phyloP scores from a whole-genome alignment of 2,329 filamentous ascomycete species.

The Lecanoromycetidae sp. region DNA sequence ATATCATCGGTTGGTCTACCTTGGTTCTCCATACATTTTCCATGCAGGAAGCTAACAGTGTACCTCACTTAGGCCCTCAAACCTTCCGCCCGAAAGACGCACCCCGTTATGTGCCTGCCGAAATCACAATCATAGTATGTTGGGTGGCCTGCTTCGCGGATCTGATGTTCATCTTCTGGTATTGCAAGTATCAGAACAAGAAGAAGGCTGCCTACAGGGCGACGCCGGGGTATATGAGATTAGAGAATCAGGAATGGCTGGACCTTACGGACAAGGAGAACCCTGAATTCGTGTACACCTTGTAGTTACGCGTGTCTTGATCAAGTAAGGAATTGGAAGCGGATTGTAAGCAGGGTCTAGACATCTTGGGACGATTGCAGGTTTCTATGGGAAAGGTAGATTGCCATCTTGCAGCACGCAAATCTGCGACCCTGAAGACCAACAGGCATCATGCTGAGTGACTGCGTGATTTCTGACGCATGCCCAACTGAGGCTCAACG shows the following conservation, averaged over 20 bases:
- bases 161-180: constrained; percentile 50
- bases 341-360: neutral
- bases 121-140: constrained; percentile 27
- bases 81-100: constrained; percentile 45
- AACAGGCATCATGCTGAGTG: too few relatives aligned
- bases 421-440: too few relatives aligned
- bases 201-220: constrained; percentile 44
- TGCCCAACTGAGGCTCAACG: too few relatives aligned
- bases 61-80: constrained; percentile 36
- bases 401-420: too few relatives aligned
- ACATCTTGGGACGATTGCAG: too few relatives aligned
- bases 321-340: neutral
- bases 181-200: constrained; percentile 47
- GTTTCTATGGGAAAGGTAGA: too few relatives aligned
- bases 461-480: too few relatives aligned
- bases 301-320: too few relatives aligned
- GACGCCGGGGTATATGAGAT: constrained; percentile 44
- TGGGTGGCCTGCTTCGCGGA: constrained; percentile 33
- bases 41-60: constrained; percentile 18
- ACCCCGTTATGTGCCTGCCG: constrained; percentile 49
- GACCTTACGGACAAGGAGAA: constrained; percentile 39
- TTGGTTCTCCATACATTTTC: neutral
- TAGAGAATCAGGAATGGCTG: constrained; percentile 54
- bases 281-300: constrained; percentile 49
- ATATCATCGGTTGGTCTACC: constrained; percentile 35